Conservation (phyloP, 2,329 filamentous ascomycete species). For the Mollisia scopiformis region DNA sequence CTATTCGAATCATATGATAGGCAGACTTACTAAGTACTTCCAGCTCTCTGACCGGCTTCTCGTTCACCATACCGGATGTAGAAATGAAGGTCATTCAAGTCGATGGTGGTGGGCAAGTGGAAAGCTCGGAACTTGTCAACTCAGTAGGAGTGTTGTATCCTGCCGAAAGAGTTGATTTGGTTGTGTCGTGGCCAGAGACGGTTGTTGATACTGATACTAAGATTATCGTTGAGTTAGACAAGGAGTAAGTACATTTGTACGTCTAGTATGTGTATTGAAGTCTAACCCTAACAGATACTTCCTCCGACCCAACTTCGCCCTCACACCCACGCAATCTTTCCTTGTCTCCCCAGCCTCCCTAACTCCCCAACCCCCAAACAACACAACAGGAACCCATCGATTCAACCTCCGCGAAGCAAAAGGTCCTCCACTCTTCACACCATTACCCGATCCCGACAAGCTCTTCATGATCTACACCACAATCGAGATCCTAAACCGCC, state of each 20-base stretch:
- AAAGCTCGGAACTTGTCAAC: slow-evolving; percentile 33
- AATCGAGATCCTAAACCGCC: slow-evolving; percentile 44
- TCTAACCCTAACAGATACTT: background rate
- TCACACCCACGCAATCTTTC: slow-evolving; percentile 12
- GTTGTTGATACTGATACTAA: background rate
- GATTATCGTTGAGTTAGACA: slow-evolving; percentile 23
- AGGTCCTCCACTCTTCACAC: background rate
- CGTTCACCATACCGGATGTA: slow-evolving; percentile 22
- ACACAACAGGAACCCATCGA: background rate
- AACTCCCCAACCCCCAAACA: background rate
- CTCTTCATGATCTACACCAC: slow-evolving; percentile 47
- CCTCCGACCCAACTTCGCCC: slow-evolving; percentile 5
- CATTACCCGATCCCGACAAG: slow-evolving; percentile 37
- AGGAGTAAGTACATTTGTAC: slow-evolving; percentile 24
- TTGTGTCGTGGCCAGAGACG: slow-evolving; percentile 25
- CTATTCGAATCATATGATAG: background rate
- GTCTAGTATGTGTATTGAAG: background rate
- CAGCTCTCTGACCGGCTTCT: slow-evolving; percentile 28
- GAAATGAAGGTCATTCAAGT: slow-evolving; percentile 23
- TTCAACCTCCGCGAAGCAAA: background rate
- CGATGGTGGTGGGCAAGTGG: slow-evolving; percentile 29
- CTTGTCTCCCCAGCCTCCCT: background rate
- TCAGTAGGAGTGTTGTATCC: slow-evolving; percentile 39
- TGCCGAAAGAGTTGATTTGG: slow-evolving; percentile 47
- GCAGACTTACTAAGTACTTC: background rate